Evolutionary conservation across 129 eudicot genomes (phyloP).

Genomic region (Pseudognaphalium luteoalbum): DNA sequence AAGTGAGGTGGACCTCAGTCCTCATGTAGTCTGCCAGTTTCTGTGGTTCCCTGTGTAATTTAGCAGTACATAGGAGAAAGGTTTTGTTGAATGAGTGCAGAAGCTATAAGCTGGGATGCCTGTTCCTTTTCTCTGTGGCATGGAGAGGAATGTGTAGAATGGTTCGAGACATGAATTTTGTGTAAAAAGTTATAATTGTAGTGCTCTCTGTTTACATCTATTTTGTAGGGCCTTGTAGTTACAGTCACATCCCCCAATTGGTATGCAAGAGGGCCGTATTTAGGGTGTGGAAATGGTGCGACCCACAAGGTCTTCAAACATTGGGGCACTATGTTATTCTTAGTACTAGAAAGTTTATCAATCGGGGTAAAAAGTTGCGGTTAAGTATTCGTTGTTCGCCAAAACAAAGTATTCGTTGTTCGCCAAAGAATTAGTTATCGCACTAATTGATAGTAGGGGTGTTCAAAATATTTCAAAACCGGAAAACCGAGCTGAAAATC

Average conservation of each 20-base stretch:
- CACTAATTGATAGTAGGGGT: too few relatives aligned
- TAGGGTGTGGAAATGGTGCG: neutral
- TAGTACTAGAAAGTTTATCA: too few relatives aligned
- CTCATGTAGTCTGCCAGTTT: neutral
- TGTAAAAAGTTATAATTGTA: conserved; percentile 18
- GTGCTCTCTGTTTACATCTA: conserved; percentile 8
- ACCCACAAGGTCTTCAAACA: neutral
- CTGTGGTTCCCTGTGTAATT: conserved; percentile 25
- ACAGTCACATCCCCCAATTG: neutral
- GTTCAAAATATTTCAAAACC: too few relatives aligned
- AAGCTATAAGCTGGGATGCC: conserved; percentile 15
- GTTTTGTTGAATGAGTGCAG: conserved; percentile 16
- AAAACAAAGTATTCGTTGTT: neutral
- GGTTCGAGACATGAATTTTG: conserved; percentile 7
- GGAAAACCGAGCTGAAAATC: too few relatives aligned
- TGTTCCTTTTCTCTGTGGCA: neutral
- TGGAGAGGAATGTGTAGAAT: conserved; percentile 6
- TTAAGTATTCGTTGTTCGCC: neutral
- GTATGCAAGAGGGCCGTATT: neutral
- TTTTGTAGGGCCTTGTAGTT: neutral
- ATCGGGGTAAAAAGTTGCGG: neutral
- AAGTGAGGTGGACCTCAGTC: conserved; percentile 1
- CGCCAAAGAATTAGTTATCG: neutral
- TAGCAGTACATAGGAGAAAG: conserved; percentile 31
- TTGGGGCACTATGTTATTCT: too few relatives aligned